Evolutionary conservation across 2,329 filamentous ascomycete genomes (phyloP).

Genomic region (Dactylellina parvicollis): DNA sequence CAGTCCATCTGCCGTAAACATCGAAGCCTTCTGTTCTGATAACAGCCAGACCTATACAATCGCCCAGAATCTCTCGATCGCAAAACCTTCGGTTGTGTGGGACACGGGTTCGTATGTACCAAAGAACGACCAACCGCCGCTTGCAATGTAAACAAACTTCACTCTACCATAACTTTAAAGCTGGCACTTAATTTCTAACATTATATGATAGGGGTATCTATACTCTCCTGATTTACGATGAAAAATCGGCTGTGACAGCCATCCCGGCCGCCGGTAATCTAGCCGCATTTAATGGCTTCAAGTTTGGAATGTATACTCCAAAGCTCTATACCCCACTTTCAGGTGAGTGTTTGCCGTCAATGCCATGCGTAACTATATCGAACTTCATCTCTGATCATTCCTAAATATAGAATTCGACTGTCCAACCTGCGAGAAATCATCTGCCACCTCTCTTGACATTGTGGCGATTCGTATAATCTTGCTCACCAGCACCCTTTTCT

Average conservation of each 20-base stretch:
- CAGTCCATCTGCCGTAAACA: constrained; percentile 70
- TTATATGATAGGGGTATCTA: constrained; percentile 66
- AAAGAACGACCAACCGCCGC: constrained; percentile 33
- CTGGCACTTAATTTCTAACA: constrained; percentile 58
- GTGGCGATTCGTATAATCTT: constrained; percentile 63
- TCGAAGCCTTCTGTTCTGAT: constrained; percentile 70
- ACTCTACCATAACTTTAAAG: constrained; percentile 66
- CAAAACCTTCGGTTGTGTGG: constrained; percentile 69
- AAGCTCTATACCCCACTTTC: constrained; percentile 66
- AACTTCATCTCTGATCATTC: too few relatives aligned
- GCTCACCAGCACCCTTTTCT: constrained; percentile 27
- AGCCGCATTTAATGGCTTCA: constrained; percentile 65
- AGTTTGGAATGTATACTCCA: constrained; percentile 72
- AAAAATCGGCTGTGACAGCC: constrained; percentile 66
- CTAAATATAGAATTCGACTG: constrained; percentile 63
- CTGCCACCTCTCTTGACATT: constrained; percentile 62
- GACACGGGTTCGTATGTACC: constrained; percentile 64
- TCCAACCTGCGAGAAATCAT: constrained; percentile 63
- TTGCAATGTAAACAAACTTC: constrained; percentile 65
- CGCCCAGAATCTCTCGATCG: constrained; percentile 68
- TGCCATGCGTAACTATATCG: too few relatives aligned
- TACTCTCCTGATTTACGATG: constrained; percentile 72
- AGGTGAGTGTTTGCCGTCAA: constrained; percentile 61
- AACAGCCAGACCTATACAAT: constrained; percentile 71
- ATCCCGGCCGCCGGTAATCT: constrained; percentile 68